Evolutionary conservation across 345 rosid genomes (phyloP).

Genomic region (Eucalyptus cloeziana): DNA sequence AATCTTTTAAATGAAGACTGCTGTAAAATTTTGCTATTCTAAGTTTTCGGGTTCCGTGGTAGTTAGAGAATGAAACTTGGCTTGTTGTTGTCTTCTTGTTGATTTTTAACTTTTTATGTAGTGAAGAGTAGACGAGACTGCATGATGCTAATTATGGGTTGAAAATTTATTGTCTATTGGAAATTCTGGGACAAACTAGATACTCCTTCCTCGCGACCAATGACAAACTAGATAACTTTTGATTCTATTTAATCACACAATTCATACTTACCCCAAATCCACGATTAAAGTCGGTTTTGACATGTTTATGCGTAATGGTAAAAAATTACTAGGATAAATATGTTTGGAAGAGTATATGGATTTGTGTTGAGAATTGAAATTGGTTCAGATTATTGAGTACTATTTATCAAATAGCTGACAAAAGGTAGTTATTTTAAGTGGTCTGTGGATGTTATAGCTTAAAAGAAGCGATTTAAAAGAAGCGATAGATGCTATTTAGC

Average conservation of each 20-base stretch:
- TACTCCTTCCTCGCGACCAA: not conserved
- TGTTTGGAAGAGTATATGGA: not conserved
- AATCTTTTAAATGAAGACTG: not conserved
- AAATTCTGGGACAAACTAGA: not conserved
- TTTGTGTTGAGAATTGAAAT: not conserved
- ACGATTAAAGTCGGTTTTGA: not conserved
- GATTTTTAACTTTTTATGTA: not conserved
- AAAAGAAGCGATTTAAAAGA: not conserved
- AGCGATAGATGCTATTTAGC: not conserved
- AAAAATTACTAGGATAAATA: not conserved
- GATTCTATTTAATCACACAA: not conserved
- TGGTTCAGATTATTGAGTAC: not conserved
- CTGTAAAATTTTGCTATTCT: not conserved
- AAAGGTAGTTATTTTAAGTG: not conserved
- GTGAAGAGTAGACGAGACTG: not conserved
- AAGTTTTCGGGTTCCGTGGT: not conserved
- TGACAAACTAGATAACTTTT: not conserved
- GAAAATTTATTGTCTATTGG: not conserved
- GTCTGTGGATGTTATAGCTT: not conserved
- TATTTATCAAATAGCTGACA: not conserved
- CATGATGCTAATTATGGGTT: not conserved
- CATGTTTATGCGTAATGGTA: not conserved
- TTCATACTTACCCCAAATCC: not conserved
- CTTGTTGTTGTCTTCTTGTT: not conserved
- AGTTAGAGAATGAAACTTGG: not conserved